These are phyloP conservation scores for Endocalyx cinctus DNA, from an alignment of 2,329 filamentous ascomycete genomes.

Conservation along the genomic window DNA sequence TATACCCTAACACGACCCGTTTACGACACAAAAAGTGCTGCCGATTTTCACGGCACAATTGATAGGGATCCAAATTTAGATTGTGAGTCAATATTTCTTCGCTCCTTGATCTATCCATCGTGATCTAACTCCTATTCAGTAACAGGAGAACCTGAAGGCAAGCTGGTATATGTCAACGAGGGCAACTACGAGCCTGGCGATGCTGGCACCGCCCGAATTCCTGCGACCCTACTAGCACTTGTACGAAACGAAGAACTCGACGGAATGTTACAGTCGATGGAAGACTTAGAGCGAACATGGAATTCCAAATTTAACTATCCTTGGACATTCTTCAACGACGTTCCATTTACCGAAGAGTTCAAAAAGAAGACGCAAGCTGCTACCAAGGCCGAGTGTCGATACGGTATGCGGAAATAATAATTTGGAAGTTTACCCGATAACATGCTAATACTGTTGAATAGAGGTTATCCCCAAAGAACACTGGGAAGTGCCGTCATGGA, in stretches of 20 bases:
- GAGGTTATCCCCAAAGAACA: slow-evolving; percentile 91
- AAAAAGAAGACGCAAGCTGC: slow-evolving; percentile 73
- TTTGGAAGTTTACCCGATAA: too few relatives aligned
- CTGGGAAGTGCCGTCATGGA: slow-evolving; percentile 90
- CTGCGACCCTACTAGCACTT: slow-evolving; percentile 85
- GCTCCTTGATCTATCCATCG: too few relatives aligned
- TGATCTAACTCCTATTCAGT: slow-evolving; percentile 47
- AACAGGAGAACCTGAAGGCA: slow-evolving; percentile 76
- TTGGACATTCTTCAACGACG: slow-evolving; percentile 98
- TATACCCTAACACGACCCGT: slow-evolving; percentile 65
- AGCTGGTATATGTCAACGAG: slow-evolving; percentile 66
- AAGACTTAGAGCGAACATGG: slow-evolving; percentile 89
- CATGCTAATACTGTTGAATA: slow-evolving; percentile 35
- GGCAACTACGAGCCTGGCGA: slow-evolving; percentile 77
- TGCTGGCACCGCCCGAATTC: slow-evolving; percentile 75
- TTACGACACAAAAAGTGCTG: slow-evolving; percentile 31
- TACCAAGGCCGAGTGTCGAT: slow-evolving; percentile 84
- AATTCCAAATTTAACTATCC: slow-evolving; percentile 99
- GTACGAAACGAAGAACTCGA: slow-evolving; percentile 88
- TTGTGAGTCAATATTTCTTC: too few relatives aligned
- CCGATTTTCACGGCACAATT: slow-evolving; percentile 36
- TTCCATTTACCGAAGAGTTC: slow-evolving; percentile 89
- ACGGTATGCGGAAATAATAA: slow-evolving; percentile 50
- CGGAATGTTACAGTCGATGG: slow-evolving; percentile 83
- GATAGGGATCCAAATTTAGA: slow-evolving; percentile 82